Percentiles rank a stretch among this genome's conserved stretches.
Evolutionary conservation across 1,284 basidiomycete species (phyloP).

Genomic region (Singerocomus inundabilis): DNA sequence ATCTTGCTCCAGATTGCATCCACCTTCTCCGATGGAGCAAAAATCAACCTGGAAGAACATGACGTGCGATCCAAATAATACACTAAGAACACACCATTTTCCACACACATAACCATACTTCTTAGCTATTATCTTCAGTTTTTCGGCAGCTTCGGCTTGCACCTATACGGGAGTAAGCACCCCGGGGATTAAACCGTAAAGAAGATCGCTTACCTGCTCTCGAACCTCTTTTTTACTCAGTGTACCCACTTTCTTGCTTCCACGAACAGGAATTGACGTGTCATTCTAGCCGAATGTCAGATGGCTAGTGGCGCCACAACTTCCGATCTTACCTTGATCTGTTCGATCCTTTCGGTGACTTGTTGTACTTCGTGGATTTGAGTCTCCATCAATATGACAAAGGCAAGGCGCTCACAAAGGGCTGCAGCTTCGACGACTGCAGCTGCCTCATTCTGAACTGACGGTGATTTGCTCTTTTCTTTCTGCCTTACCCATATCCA

Average conservation of each 20-base stretch:
- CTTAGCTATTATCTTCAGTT: slow-evolving; percentile 56
- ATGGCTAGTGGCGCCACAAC: background rate
- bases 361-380: slow-evolving; percentile 46
- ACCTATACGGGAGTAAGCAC: slow-evolving; percentile 37
- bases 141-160: slow-evolving; percentile 54
- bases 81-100: slow-evolving; percentile 53
- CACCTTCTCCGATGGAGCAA: slow-evolving; percentile 56
- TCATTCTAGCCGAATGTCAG: slow-evolving; percentile 49
- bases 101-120: slow-evolving; percentile 53
- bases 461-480: slow-evolving; percentile 21
- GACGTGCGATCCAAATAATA: background rate
- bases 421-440: slow-evolving; percentile 48
- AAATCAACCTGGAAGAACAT: slow-evolving; percentile 51
- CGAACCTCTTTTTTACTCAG: slow-evolving; percentile 73
- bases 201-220: slow-evolving; percentile 42
- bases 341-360: slow-evolving; percentile 53
- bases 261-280: slow-evolving; percentile 57
- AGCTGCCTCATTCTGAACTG: slow-evolving; percentile 21
- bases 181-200: background rate
- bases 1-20: slow-evolving; percentile 59
- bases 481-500: slow-evolving; percentile 64
- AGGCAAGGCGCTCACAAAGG: slow-evolving; percentile 40
- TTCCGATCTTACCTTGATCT: slow-evolving; percentile 48
- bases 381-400: background rate
- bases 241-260: slow-evolving; percentile 67